Evolutionary conservation across 177 flowering plant genomes (phyloP), one percentile per base, ranked within the genome.

Genomic region (Telopea speciosissima): DNA sequence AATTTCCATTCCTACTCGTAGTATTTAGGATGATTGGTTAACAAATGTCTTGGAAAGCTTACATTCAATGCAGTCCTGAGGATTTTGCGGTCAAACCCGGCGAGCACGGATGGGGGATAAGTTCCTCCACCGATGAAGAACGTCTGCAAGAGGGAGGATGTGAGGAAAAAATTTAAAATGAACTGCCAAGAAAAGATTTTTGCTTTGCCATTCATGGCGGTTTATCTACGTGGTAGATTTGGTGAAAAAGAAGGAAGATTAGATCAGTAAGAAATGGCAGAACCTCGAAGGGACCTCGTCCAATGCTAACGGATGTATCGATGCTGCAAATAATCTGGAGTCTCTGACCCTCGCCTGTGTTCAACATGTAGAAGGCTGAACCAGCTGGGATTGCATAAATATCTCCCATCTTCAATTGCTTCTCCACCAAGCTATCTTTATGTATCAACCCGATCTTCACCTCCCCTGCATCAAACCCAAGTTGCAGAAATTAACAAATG

Each of bases 71-170:
- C 97, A 21, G 85, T 78, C 8, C 87, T 65, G 16, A 95, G 77
- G 0, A 89, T 89, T 31, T 70, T 77, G 0, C 49, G 68, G 24
- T 83, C 89, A 63, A 95, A 95, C 5, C 99, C 99, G n/a, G 86
- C 76, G 17, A 95, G 87, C 1, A 95, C 73, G 5, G 99, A 86
- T 0, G 68, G 54, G 0, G 95, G 97, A 72, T 87, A 3, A 1
- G 69, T 16, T 66, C 99, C 99, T 75, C 99, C 99, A 14, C 86
- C 99, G 10, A 93, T 70, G 82, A 77, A 91, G 89, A 95, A 95
- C 19, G 96, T 84, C 99, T 95, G 85, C 80, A 78, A 58, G 61
- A 58, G 61, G 1, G 9, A 13, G 40, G 21, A 40, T 7, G 1
- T 58, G 61, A 16, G 59, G 17, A n/a, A 19, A 58, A 58, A 19